Evolutionary conservation across 345 rosid species (phyloP), one percentile per base, ranked within the genome.

Genomic region (Carallia pectinifolia): DNA sequence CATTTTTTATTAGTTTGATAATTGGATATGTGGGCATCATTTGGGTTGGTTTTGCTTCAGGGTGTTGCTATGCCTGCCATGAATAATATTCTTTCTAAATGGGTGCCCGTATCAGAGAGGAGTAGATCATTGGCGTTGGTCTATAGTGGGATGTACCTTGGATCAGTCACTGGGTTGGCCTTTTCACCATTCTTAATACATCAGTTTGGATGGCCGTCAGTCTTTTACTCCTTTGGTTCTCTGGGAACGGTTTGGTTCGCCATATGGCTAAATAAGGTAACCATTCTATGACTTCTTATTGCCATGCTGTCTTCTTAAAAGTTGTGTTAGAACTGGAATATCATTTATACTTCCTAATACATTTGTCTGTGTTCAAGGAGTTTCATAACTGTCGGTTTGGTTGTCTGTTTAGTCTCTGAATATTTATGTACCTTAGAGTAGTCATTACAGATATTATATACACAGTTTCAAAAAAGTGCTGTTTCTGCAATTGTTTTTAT

Each of bases 51-150:
- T 65, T 48, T 79, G 7, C 61, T 77, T 16, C 79, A 94, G 98
- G 97, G 98, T 80, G 97, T 94, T 84, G 97, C 98, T 58, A 88
- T 94, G 98, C 97, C 98, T 72, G 98, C 98, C 58, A 94, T 94
- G 98, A 94, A 91, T 69, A 94, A 91, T 73, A 91, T 94, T 71
- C 61, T 94, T 59, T 89, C 98, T 1, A 94, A 89, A 64, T 94
- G 97, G 98, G 92, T 94, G 64, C 96, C 97, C 44, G 85, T 93
- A 62, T 83, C 88, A 61, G 98, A 91, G 81, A 93, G 98, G 82
- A 93, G 97, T 66, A 82, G 98, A 80, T 91, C 98, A 1, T 82
- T 91, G 8, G 97, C 97, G 10, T 81, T 93, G 68, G 97, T 93
- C 36, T 93, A 91, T 74, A 91, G 98, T 58, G 98, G 97, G 74